Evolutionary conservation across 2,329 filamentous ascomycete genomes (phyloP), one percentile per base, ranked within the genome.

Genomic region (Diaporthe nobilis): DNA sequence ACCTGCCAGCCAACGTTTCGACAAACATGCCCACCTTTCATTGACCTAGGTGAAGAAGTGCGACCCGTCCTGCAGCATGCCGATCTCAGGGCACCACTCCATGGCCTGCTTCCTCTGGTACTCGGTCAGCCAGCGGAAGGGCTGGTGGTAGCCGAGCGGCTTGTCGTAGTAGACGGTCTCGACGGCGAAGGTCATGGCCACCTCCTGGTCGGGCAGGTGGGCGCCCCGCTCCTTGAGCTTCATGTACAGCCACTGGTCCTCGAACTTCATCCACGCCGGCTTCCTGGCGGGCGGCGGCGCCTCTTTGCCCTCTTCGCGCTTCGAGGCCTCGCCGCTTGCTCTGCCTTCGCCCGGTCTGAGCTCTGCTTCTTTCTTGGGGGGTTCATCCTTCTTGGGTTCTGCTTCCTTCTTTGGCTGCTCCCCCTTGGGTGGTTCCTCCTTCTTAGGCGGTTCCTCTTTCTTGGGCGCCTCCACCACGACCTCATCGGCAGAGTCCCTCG

Each of bases 161-260:
- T 57, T 76, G 51, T 79, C 75, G 51, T 79, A 79, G 60, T 78
- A 80, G 22, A 78, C 61, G 28, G 79, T 78, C 73, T 81, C 80
- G 58, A 81, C 80, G 9, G 80, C 72, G 39, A 82, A 82, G 42
- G 68, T 75, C 77, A 77, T 72, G 3, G 81, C 81, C 8, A 78
- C 72, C 4, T 81, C 77, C 28, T 57, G 65, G 13, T 34, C 68
- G 2, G 81, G 80, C 57, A 84, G 72, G 4, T 72, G 73, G 0
- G 73, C 79, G 31, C 58, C 67, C 49, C 77, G 67, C 20, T 67
- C 73, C 74, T 92, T 79, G 76, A 81, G 79, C 76, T 80, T 80
- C 58, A 73, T 65, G 67, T 78, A 81, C 75, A 80, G 80, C 79
- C 80, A 82, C 74, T 80, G 78, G 55, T 81, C 79, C 73, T 82